Evolutionary conservation across 108 stramenopile genomes (phyloP).

Genomic region (Chaetoceros muelleri): DNA sequence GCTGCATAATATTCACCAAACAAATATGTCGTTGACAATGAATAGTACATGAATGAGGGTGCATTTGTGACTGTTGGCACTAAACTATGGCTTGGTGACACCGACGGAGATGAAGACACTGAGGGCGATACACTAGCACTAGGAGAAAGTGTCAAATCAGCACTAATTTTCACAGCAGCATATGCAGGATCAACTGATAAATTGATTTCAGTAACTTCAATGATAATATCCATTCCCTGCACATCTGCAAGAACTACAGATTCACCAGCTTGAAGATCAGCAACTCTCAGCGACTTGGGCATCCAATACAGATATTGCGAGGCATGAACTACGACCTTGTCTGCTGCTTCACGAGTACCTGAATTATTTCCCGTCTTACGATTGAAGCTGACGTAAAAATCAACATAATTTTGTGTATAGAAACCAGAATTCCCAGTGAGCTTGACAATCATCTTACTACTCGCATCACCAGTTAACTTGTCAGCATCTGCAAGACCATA

Average conservation of each 20-base stretch:
- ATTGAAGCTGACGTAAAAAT: constrained; percentile 29
- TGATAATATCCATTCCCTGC: background rate
- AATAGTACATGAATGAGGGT: background rate
- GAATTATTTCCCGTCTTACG: constrained; percentile 16
- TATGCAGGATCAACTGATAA: too few species aligned
- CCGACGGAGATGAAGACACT: background rate
- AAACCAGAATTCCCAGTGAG: background rate
- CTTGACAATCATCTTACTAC: background rate
- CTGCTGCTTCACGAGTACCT: constrained; percentile 22
- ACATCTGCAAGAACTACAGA: background rate
- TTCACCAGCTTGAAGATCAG: background rate
- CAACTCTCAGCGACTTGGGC: background rate
- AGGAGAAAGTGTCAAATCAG: background rate
- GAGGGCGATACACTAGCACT: background rate
- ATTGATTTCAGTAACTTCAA: background rate
- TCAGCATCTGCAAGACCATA: constrained; percentile 8
- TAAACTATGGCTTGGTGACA: background rate
- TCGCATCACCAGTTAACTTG: background rate
- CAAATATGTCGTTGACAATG: background rate
- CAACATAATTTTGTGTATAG: background rate
- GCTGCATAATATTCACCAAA: background rate
- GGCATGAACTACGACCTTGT: constrained; percentile 23
- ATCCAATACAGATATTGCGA: background rate
- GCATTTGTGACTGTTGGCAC: background rate
- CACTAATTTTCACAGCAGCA: background rate